Base-by-base conservation (phyloP, 163 green algal genomes). In the Prototheca wickerhamii region DNA sequence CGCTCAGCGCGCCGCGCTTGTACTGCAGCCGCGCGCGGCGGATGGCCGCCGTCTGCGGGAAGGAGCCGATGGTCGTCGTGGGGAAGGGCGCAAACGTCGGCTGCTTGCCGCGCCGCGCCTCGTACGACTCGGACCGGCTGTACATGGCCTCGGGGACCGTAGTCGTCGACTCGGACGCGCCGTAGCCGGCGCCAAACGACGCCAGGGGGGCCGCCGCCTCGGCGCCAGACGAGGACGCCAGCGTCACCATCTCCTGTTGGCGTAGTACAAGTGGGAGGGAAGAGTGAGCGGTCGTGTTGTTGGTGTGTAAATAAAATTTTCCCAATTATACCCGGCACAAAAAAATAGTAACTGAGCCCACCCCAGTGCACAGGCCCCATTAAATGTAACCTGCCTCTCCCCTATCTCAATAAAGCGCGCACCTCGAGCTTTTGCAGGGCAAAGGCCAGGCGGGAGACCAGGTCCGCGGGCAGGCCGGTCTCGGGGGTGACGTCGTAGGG, bases 51-150 rank as follows among this genome's bases (percentile, higher is more conserved):
- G 88, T 95, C 77, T 95, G 89, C n/a, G 89, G 89, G 81, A 96
- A 96, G 57, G 79, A 91, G 60, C 89, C 89, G 64, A 96, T 94
- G 58, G 78, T 87, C 52, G 85, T 84, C 53, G 84, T 92, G 61
- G 85, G 84, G 60, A 90, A 86, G 20, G 70, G 60, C 6, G 54
- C 77, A 29, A 74, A 82, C 69, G 80, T 46, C 44, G 76, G 70
- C 78, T 93, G 86, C 76, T 76, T 71, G 28, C 56, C 21, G 32
- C 88, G 76, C 34, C 88, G 77, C 17, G 44, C 29, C 17, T 72
- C 72, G 59, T 86, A 95, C 1, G 58, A 33, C 75, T 83, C 61
- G 8, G 72, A 30, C 3, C 87, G 72, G 21, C 54, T 57, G 53
- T 91, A 84, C 66, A 82, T 51, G 2, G 56, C 50, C 21, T 60